Evolutionary conservation across 2,329 filamentous ascomycete genomes (phyloP).

Genomic region (Trichoderma koningii): DNA sequence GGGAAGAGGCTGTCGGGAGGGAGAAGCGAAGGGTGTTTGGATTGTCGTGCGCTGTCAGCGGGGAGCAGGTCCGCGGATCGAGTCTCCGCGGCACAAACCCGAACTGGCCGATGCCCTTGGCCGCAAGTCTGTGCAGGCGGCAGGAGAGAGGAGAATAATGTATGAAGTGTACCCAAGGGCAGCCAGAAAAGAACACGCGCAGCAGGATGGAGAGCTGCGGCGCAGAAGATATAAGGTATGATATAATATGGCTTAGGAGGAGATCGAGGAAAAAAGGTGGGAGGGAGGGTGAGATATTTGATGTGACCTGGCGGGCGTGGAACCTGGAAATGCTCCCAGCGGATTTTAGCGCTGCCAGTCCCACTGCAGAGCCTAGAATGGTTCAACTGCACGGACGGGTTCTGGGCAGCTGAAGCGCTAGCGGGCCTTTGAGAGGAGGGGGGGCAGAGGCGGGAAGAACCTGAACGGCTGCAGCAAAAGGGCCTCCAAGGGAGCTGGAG

Average conservation of each 20-base stretch:
- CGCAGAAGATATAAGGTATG: conserved; percentile 1
- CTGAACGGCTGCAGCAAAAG: neutral
- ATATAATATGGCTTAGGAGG: conserved; percentile 7
- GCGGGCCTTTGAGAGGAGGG: conserved; percentile 11
- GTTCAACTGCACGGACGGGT: neutral
- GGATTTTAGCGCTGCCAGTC: conserved; percentile 22
- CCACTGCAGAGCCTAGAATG: conserved; percentile 20
- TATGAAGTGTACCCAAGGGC: neutral
- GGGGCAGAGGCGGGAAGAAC: too few species aligned
- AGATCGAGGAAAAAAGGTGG: conserved; percentile 9
- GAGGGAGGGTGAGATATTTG: conserved; percentile 24
- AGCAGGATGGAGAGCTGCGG: neutral
- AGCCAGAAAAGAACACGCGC: neutral
- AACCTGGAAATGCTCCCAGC: neutral
- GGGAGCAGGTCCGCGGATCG: conserved; percentile 1
- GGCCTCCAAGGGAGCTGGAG: neutral
- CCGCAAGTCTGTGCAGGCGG: neutral
- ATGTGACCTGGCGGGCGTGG: conserved; percentile 24
- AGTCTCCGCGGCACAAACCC: conserved; percentile 6
- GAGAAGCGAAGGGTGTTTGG: neutral
- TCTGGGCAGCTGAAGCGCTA: conserved; percentile 24
- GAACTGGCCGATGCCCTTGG: neutral
- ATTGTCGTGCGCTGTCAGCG: neutral
- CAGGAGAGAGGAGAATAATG: neutral
- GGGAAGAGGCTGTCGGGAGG: conserved; percentile 1